Conservation (phyloP, 1,284 basidiomycete species). For the Singerocomus inundabilis region DNA sequence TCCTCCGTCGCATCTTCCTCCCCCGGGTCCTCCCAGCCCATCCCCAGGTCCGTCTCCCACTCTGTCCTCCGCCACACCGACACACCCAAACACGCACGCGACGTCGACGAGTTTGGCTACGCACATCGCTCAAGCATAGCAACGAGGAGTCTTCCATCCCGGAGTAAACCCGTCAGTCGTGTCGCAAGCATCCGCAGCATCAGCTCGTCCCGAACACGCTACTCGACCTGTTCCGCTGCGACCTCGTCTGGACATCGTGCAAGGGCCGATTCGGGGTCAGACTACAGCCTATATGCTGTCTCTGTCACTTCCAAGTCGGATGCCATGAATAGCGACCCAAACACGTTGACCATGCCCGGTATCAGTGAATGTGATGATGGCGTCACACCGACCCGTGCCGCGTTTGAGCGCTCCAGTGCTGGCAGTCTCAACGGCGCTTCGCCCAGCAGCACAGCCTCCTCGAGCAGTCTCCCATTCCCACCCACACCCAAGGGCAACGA, state of each 20-base stretch:
- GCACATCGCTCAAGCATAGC: constrained; percentile 9
- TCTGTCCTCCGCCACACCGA: constrained; percentile 31
- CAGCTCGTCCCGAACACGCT: no score
- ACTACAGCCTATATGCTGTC: constrained; percentile 16
- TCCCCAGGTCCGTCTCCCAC: constrained; percentile 37
- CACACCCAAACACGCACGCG: constrained; percentile 13
- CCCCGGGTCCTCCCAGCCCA: constrained; percentile 26
- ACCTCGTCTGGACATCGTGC: constrained; percentile 6
- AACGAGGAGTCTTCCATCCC: constrained; percentile 24
- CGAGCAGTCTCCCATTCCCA: constrained; percentile 45
- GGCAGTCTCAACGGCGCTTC: constrained; percentile 25
- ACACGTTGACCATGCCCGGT: no score
- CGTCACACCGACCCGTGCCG: constrained; percentile 29
- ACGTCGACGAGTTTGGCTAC: constrained; percentile 27
- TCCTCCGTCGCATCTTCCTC: no score
- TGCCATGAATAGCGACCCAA: no score
- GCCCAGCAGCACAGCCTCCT: constrained; percentile 39
- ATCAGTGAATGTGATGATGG: constrained; percentile 33
- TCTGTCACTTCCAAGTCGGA: constrained; percentile 16
- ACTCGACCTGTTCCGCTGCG: constrained; percentile 20
- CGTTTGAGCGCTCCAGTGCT: constrained; percentile 27
- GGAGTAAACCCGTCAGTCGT: constrained; percentile 24
- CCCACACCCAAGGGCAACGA: constrained; percentile 39
- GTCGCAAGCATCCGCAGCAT: constrained; percentile 23
- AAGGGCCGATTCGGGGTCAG: constrained; percentile 19